Percentiles rank a stretch among this genome's conserved stretches.
Conservation (phyloP, 2,329 filamentous ascomycete genomes). For the Aspergillus eucalypticola region DNA sequence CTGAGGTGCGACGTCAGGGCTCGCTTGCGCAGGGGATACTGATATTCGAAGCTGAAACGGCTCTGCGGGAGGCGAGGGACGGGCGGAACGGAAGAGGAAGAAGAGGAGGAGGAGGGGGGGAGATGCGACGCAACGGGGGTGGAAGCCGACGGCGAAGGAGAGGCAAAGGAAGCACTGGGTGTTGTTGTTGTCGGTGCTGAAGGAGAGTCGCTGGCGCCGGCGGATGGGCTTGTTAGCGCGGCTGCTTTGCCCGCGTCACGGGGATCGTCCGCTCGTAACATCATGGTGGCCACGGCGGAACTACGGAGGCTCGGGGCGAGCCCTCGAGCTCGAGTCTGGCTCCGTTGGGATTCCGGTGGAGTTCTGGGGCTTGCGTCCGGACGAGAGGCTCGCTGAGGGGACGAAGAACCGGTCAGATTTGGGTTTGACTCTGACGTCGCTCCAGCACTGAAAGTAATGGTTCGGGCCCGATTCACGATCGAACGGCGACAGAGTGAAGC, state of each 20-base stretch:
- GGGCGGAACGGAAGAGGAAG: conserved; percentile 13
- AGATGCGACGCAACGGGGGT: not conserved
- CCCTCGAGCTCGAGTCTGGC: not conserved
- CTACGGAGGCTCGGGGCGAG: not conserved
- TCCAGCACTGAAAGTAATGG: conserved; percentile 4
- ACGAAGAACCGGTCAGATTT: conserved; percentile 1
- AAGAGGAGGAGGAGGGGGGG: conserved; percentile 8
- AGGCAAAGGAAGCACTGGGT: conserved; percentile 30
- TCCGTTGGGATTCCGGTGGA: conserved; percentile 6
- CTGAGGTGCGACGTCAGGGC: conserved; percentile 25
- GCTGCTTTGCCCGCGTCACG: conserved; percentile 32
- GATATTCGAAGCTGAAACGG: conserved; percentile 28
- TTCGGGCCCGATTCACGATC: conserved; percentile 12
- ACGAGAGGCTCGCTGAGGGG: not conserved
- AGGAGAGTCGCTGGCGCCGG: conserved; percentile 18
- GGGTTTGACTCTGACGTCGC: not conserved
- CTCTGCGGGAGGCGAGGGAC: conserved; percentile 24
- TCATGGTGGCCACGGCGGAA: conserved; percentile 8
- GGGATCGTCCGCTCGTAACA: conserved; percentile 25
- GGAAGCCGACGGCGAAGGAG: conserved; percentile 14
- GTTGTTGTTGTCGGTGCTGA: conserved; percentile 25
- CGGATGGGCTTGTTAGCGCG: conserved; percentile 24
- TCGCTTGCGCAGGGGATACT: conserved; percentile 23
- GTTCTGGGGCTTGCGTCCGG: conserved; percentile 3
- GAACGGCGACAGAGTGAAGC: conserved; percentile 13